Percentiles rank a stretch among this genome's conserved stretches.
Evolutionary conservation across 164 flowering plant species (phyloP).

Genomic region (Buxus sempervirens): DNA sequence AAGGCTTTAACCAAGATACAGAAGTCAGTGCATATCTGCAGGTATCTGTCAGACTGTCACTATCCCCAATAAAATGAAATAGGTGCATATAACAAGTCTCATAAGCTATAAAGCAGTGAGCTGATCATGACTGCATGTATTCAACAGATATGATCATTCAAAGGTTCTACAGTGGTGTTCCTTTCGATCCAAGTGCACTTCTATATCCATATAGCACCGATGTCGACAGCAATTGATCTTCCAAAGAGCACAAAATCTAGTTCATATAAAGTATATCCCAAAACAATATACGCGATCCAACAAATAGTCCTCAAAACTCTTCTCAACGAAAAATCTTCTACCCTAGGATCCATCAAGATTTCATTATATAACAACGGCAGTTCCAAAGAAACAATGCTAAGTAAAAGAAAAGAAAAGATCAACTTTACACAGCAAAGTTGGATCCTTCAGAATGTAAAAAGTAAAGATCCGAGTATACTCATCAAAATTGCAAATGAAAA

Average conservation of each 20-base stretch:
- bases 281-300: not conserved
- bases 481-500: not conserved
- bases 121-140: not conserved
- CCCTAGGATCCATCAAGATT: not conserved
- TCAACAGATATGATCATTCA: not conserved
- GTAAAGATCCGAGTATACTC: not conserved
- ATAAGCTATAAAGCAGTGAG: not conserved
- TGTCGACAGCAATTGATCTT: not conserved
- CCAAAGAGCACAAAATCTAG: not conserved
- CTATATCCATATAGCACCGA: not conserved
- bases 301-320: not conserved
- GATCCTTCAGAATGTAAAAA: not conserved
- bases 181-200: not conserved
- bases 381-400: not conserved
- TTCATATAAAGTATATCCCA: no score
- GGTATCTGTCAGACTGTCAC: not conserved
- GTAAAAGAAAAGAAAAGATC: not conserved
- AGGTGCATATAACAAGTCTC: not conserved
- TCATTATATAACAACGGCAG: not conserved
- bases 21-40: not conserved
- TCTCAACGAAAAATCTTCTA: not conserved
- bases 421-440: not conserved
- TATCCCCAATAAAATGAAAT: no score
- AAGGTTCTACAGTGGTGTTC: not conserved
- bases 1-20: not conserved